Evolutionary conservation across 495 filamentous ascomycete genomes (phyloP).

Genomic region (Jackrogersella multiformis): DNA sequence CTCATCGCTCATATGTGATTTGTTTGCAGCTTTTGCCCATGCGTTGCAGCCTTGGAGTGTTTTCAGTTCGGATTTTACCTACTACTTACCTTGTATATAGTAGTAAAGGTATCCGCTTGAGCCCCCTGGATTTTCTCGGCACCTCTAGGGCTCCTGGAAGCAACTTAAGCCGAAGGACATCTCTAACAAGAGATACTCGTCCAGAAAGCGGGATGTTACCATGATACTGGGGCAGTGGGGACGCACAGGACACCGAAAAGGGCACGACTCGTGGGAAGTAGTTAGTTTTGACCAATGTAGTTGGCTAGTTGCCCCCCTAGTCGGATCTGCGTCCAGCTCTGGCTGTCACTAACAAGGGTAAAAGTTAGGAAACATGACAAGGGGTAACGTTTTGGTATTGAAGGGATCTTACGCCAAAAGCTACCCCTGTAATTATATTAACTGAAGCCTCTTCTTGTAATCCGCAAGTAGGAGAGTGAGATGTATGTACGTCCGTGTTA

Average conservation of each 20-base stretch:
- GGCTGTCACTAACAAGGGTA: slow-evolving; percentile 25
- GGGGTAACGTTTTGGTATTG: slow-evolving; percentile 33
- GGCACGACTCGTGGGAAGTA: slow-evolving; percentile 28
- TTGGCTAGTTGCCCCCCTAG: slow-evolving; percentile 34
- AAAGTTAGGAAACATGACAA: slow-evolving; percentile 23
- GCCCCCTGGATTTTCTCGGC: slow-evolving; percentile 27
- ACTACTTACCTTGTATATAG: slow-evolving; percentile 1
- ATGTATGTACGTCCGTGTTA: slow-evolving; percentile 1
- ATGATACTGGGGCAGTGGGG: slow-evolving; percentile 36
- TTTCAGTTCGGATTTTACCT: slow-evolving; percentile 14
- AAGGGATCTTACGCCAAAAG: slow-evolving; percentile 29
- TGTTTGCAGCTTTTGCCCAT: slow-evolving; percentile 11
- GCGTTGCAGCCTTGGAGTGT: slow-evolving; percentile 8
- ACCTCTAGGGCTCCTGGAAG: slow-evolving; percentile 32
- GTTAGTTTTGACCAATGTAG: slow-evolving; percentile 2
- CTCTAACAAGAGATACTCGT: slow-evolving; percentile 47
- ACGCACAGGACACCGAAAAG: slow-evolving; percentile 21
- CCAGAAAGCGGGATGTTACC: slow-evolving; percentile 47
- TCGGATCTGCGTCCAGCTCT: slow-evolving; percentile 35
- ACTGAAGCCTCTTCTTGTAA: slow-evolving; percentile 21
- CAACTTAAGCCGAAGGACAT: slow-evolving; percentile 52
- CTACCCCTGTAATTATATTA: slow-evolving; percentile 31
- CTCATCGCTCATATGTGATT: not conserved
- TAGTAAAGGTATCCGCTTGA: slow-evolving; percentile 17
- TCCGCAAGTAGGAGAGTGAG: slow-evolving; percentile 14